A percentile compares a stretch with the other conserved stretches of the same genome.
Conservation (phyloP, 2,329 filamentous ascomycete genomes). For the Pseudophaeomoniella oleicola region DNA sequence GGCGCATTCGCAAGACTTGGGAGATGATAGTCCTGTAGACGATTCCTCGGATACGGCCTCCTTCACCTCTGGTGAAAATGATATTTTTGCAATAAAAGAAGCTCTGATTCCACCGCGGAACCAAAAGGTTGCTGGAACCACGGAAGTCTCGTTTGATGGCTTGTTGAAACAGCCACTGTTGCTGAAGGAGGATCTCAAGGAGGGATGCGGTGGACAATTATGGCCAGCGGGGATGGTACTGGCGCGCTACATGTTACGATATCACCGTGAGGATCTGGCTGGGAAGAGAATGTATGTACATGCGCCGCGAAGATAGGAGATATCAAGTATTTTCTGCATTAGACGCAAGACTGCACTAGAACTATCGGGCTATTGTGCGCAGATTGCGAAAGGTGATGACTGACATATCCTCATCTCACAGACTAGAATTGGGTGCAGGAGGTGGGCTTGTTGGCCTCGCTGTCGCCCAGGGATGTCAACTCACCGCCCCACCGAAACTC, state of each 20-base stretch:
- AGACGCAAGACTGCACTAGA: too few relatives aligned
- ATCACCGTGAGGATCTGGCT: slow-evolving; percentile 48
- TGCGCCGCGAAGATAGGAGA: slow-evolving; percentile 2
- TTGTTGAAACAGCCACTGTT: slow-evolving; percentile 50
- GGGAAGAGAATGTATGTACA: slow-evolving; percentile 58
- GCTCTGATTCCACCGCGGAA: slow-evolving; percentile 40
- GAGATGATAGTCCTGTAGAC: neutral
- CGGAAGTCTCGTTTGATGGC: slow-evolving; percentile 52
- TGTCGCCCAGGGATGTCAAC: slow-evolving; percentile 39
- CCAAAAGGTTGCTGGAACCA: slow-evolving; percentile 37
- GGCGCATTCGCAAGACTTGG: too few relatives aligned
- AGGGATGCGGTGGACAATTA: slow-evolving; percentile 82
- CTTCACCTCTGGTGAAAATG: slow-evolving; percentile 11
- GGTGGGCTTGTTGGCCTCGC: slow-evolving; percentile 68
- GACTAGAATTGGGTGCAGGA: slow-evolving; percentile 76
- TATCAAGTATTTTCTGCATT: slow-evolving; percentile 1
- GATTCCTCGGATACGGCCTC: neutral
- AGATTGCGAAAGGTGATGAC: too few relatives aligned
- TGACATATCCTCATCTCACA: too few relatives aligned
- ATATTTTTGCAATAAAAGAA: slow-evolving; percentile 31
- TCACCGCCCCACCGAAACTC: slow-evolving; percentile 36
- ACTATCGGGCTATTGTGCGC: too few relatives aligned
- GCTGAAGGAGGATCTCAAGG: slow-evolving; percentile 71
- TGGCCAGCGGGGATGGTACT: slow-evolving; percentile 92
- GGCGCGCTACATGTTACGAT: slow-evolving; percentile 69